Percentiles rank a stretch among this genome's conserved stretches.
Conservation (phyloP, 2,329 filamentous ascomycete species). For the Apiospora malaysiana region DNA sequence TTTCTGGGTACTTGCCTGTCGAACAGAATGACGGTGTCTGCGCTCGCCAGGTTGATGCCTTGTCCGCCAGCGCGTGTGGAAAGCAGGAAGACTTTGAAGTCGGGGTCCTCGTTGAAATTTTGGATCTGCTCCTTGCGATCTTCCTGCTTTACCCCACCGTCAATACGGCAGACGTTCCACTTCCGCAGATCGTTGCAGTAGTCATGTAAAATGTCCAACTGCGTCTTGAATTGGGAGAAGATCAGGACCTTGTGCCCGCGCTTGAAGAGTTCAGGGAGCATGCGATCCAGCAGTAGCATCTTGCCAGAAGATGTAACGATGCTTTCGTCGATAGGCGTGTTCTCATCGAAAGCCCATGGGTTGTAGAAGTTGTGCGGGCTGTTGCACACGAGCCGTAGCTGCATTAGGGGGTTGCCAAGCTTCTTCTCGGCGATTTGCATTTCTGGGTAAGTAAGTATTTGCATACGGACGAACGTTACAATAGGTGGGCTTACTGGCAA, state of each 20-base stretch:
- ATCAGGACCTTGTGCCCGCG: conserved; percentile 89
- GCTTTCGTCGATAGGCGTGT: conserved; percentile 72
- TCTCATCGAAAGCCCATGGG: conserved; percentile 72
- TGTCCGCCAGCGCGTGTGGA: conserved; percentile 95
- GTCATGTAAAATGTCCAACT: conserved; percentile 87
- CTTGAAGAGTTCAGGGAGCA: conserved; percentile 76
- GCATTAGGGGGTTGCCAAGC: conserved; percentile 99
- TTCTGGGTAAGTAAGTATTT: conserved; percentile 49
- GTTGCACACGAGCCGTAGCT: conserved; percentile 97
- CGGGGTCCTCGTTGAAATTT: conserved; percentile 70
- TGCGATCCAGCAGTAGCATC: conserved; percentile 89
- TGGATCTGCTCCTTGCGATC: conserved; percentile 74
- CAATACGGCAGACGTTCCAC: conserved; percentile 88
- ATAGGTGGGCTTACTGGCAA: conserved; percentile 69
- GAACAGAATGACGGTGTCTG: conserved; percentile 96
- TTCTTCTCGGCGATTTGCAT: conserved; percentile 91
- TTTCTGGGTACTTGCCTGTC: conserved; percentile 94
- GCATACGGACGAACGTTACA: neutral
- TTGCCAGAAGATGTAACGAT: conserved; percentile 91
- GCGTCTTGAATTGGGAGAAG: conserved; percentile 95
- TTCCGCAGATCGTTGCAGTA: conserved; percentile 79
- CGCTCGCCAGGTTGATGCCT: conserved; percentile 99
- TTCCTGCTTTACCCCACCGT: conserved; percentile 81
- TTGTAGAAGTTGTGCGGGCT: conserved; percentile 98
- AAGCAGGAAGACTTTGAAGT: conserved; percentile 81